Base-by-base conservation (phyloP, 495 filamentous ascomycete genomes). In the Hypoxylon intermedium region DNA sequence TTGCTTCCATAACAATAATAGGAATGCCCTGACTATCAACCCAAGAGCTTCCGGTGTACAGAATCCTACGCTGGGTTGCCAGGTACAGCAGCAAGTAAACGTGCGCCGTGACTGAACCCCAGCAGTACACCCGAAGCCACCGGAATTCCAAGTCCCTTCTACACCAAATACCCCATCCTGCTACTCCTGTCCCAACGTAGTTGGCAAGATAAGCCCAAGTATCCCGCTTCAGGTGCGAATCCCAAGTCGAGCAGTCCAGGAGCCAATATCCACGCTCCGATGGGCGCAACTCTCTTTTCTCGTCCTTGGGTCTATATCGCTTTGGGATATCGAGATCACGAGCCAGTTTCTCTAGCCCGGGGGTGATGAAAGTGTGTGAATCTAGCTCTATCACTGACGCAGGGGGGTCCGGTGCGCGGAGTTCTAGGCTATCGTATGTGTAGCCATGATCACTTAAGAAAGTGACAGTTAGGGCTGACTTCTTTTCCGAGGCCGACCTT, bases 201-300 rank as follows among this genome's bases (percentile, higher is more conserved):
- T 83, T 79, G 0, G 69, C 72, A 3, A 93, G 68, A 47, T 83
- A 89, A 1, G 69, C 58, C 89, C 89, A 92, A 47, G 85, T 83
- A 6, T 81, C 73, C 5, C 51, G 55, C 23, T 75, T 76, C 4
- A 77, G 65, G 0, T 64, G 64, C 4, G 60, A 23, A 5, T 69
- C 60, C 82, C 81, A 85, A 9, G 72, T 56, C 4, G 68, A 58
- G 50, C 83, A 79, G 16, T 79, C 77, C 1, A 92, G 41, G 9
- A 72, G 67, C 89, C 89, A 93, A 68, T 88, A 82, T 13, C 89
- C 89, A 23, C 89, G 74, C 65, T 93, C 89, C 12, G 84, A 76
- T 0, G 69, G 70, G 6, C 80, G 74, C 0, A 89, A 73, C 0
- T 65, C 60, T 4, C 89, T 81, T 2, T 71, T 68, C 66, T 84